These are phyloP conservation scores for Colletotrichum magnum DNA, from an alignment of 2,329 filamentous ascomycete species.

Conservation along the genomic window DNA sequence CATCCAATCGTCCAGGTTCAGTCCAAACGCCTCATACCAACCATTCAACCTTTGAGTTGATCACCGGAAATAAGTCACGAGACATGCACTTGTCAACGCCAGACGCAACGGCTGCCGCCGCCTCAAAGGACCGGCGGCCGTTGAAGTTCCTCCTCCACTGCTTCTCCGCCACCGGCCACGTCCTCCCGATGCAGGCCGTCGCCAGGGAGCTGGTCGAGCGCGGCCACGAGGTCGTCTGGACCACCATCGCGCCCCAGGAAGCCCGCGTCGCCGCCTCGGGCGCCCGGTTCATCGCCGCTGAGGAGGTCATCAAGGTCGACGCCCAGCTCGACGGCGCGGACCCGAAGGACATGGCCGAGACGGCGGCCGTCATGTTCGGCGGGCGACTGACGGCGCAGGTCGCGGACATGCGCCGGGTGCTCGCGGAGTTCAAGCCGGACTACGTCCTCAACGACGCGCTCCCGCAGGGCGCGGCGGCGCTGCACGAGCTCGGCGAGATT, in stretches of 20 bases:
- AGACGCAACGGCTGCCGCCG: background rate
- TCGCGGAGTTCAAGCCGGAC: conserved; percentile 48
- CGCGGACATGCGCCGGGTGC: conserved; percentile 51
- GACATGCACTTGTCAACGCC: conserved; percentile 30
- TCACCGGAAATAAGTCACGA: too few relatives aligned
- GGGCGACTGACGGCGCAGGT: conserved; percentile 52
- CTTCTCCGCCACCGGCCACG: conserved; percentile 56
- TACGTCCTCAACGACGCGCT: conserved; percentile 55
- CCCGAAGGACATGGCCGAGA: conserved; percentile 51
- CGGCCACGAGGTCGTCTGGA: conserved; percentile 56
- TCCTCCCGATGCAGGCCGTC: conserved; percentile 56
- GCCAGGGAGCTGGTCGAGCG: conserved; percentile 53
- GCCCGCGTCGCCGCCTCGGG: conserved; percentile 51
- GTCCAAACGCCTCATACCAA: conserved; percentile 8
- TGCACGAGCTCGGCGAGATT: conserved; percentile 52
- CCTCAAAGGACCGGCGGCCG: background rate
- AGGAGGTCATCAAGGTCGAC: conserved; percentile 49
- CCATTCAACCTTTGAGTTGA: background rate
- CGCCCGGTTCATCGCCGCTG: conserved; percentile 51
- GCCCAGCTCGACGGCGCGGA: conserved; percentile 46
- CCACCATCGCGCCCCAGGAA: conserved; percentile 52
- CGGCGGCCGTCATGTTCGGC: conserved; percentile 44
- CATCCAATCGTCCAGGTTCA: conserved; percentile 26
- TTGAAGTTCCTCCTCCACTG: conserved; percentile 56
- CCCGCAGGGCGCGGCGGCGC: conserved; percentile 52